Evolutionary conservation across 139 green algal species (phyloP).

Genomic region (Chlorella sp.): DNA sequence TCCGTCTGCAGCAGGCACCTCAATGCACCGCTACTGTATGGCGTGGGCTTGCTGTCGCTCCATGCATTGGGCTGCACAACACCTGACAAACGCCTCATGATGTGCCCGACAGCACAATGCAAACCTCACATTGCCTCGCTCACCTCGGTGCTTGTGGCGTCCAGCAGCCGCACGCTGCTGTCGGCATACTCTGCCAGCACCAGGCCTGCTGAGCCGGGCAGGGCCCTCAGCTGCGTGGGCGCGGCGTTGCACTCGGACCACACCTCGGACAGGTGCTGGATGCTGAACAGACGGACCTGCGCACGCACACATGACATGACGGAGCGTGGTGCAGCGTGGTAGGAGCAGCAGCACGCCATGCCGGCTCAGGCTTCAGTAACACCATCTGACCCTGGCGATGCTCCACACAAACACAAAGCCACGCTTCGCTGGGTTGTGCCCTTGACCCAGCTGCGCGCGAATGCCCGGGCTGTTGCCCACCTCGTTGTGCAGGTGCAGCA

Average conservation of each 20-base stretch:
- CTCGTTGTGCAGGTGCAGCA: neutral
- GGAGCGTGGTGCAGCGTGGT: too few relatives aligned
- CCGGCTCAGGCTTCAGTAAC: too few relatives aligned
- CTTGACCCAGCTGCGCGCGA: neutral
- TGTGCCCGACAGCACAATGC: neutral
- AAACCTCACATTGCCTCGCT: too few relatives aligned
- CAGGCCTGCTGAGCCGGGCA: constrained; percentile 10
- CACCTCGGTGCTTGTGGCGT: neutral
- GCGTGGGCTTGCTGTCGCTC: neutral
- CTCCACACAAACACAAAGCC: too few relatives aligned
- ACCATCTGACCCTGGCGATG: too few relatives aligned
- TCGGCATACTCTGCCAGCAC: constrained; percentile 21
- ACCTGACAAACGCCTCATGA: neutral
- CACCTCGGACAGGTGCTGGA: constrained; percentile 17
- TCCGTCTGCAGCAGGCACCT: constrained; percentile 1
- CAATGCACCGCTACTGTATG: neutral
- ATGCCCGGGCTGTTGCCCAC: neutral
- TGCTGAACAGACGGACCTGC: constrained; percentile 21
- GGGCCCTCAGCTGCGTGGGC: neutral
- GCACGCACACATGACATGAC: too few relatives aligned
- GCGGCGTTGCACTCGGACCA: constrained; percentile 23
- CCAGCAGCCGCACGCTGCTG: constrained; percentile 25
- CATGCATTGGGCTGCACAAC: neutral
- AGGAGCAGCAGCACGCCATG: too few relatives aligned
- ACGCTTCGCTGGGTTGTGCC: too few relatives aligned